Evolutionary conservation across 2,329 filamentous ascomycete genomes (phyloP).

Genomic region (Claviceps citrina): DNA sequence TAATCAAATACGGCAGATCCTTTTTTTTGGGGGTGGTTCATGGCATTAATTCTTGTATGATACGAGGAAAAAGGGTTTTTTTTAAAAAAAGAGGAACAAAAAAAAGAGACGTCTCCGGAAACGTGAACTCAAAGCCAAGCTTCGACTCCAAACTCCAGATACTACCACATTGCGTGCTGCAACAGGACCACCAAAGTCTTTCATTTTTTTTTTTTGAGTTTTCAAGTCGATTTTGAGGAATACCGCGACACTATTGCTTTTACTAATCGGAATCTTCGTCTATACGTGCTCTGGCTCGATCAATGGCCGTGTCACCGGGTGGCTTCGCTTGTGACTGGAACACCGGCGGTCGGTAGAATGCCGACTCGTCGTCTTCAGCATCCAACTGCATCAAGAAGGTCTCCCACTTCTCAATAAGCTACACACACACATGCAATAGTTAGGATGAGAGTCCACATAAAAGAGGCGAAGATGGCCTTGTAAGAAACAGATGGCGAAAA

Average conservation of each 20-base stretch:
- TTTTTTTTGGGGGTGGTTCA: too few species aligned
- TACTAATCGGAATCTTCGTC: slow-evolving; percentile 40
- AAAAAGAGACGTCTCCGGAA: slow-evolving; percentile 12
- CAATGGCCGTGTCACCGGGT: slow-evolving; percentile 42
- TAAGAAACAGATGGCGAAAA: too few species aligned
- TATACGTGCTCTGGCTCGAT: slow-evolving; percentile 42
- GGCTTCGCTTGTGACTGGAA: slow-evolving; percentile 34
- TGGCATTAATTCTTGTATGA: too few species aligned
- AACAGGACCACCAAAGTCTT: background rate
- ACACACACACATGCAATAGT: slow-evolving; percentile 8
- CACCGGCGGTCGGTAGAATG: slow-evolving; percentile 50
- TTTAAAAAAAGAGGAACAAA: slow-evolving; percentile 8
- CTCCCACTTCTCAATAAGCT: slow-evolving; percentile 83
- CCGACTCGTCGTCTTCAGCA: slow-evolving; percentile 69
- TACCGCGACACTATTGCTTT: slow-evolving; percentile 4
- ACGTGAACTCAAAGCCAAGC: slow-evolving; percentile 4
- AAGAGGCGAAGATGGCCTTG: too few species aligned
- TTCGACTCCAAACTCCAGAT: background rate
- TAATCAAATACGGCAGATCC: too few species aligned
- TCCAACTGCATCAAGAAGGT: slow-evolving; percentile 95
- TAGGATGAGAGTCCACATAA: slow-evolving; percentile 9
- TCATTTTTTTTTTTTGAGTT: background rate
- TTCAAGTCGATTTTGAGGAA: background rate
- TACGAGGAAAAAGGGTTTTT: slow-evolving; percentile 11
- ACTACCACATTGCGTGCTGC: slow-evolving; percentile 7